Evolutionary conservation across 2,329 filamentous ascomycete genomes (phyloP).

Genomic region (Nakataea oryzae): DNA sequence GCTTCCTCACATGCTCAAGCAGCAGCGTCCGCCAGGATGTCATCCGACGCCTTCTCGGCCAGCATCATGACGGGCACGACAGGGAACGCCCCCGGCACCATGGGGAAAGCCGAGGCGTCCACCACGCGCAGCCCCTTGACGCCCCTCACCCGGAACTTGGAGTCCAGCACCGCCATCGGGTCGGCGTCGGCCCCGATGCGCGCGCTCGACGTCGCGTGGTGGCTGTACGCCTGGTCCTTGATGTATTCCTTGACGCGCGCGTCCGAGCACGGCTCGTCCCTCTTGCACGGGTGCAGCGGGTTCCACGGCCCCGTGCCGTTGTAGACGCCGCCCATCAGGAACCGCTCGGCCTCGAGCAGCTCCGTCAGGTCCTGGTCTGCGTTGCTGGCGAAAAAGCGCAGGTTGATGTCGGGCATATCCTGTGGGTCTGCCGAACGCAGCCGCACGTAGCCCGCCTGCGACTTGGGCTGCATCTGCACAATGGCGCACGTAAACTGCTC

Average conservation of each 20-base stretch:
- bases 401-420: conserved; percentile 45
- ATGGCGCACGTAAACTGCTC: conserved; percentile 27
- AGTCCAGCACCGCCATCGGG: conserved; percentile 40
- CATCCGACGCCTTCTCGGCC: conserved; percentile 44
- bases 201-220: conserved; percentile 42
- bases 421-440: conserved; percentile 46
- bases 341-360: conserved; percentile 9
- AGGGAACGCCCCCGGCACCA: conserved; percentile 31
- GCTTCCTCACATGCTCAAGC: background rate
- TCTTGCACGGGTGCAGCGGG: conserved; percentile 9
- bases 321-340: conserved; percentile 8
- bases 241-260: conserved; percentile 9
- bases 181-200: conserved; percentile 41
- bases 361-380: conserved; percentile 9
- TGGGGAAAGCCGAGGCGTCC: conserved; percentile 42
- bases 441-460: conserved; percentile 43
- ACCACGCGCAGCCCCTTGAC: conserved; percentile 42
- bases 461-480: conserved; percentile 49
- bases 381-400: conserved; percentile 44
- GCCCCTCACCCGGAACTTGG: conserved; percentile 39
- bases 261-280: conserved; percentile 5
- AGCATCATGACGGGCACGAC: conserved; percentile 38
- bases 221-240: conserved; percentile 34
- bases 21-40: conserved; percentile 22
- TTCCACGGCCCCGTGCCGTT: conserved; percentile 9